A percentile compares a stretch with the other conserved stretches of the same genome.
phyloP scores from a whole-genome alignment of 768 basidiomycete genomes.

The Dendrothele bispora region DNA sequence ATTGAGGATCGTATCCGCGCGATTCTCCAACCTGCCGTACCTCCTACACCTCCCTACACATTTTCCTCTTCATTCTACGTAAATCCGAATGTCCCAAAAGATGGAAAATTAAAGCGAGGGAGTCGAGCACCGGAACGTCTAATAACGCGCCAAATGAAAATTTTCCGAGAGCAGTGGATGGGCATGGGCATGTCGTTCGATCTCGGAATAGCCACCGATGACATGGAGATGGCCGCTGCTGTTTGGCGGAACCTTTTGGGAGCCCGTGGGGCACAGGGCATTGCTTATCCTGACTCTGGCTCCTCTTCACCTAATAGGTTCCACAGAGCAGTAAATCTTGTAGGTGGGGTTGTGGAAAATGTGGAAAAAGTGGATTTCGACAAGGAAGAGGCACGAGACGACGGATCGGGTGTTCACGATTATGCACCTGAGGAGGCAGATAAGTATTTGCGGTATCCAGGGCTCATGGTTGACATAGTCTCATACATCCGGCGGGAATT shows the following conservation, averaged over 20 bases:
- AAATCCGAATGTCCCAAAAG: conserved; percentile 41
- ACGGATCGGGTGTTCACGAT: conserved; percentile 72
- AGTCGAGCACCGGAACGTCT: conserved; percentile 70
- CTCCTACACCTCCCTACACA: conserved; percentile 43
- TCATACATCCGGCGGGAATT: conserved; percentile 73
- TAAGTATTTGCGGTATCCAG: conserved; percentile 72
- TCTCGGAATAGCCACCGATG: conserved; percentile 70
- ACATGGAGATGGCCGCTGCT: conserved; percentile 82
- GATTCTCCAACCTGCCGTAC: conserved; percentile 63
- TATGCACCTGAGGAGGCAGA: conserved; percentile 59
- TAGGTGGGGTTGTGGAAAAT: conserved; percentile 63
- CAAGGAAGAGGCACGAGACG: conserved; percentile 60
- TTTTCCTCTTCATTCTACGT: conserved; percentile 43
- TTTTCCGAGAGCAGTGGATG: conserved; percentile 89
- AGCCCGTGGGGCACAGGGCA: conserved; percentile 76
- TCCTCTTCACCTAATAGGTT: conserved; percentile 31
- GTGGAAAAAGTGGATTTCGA: conserved; percentile 53
- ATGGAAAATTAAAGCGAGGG: conserved; percentile 23
- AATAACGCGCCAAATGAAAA: conserved; percentile 86
- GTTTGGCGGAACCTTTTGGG: conserved; percentile 93
- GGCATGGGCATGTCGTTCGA: conserved; percentile 82
- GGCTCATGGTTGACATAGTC: conserved; percentile 71
- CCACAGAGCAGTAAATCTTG: conserved; percentile 69
- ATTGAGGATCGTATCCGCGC: conserved; percentile 86
- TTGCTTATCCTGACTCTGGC: conserved; percentile 39